phyloP scores from a whole-genome alignment of 345 rosid species.

The Salix arbutifolia region DNA sequence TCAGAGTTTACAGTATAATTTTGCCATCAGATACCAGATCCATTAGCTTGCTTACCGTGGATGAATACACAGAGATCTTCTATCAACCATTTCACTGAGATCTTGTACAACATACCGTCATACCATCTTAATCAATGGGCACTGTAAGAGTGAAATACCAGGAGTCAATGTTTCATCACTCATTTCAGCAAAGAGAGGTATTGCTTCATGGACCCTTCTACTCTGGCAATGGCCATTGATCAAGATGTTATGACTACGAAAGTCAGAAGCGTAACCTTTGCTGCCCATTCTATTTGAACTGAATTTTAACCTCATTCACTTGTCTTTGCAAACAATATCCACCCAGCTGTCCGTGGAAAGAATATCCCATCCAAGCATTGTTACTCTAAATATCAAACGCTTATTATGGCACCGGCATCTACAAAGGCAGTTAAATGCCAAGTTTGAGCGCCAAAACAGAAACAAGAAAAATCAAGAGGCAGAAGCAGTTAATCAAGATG shows the following conservation, averaged over 20 bases:
- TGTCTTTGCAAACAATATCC: too few relatives aligned
- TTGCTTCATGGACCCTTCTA: not conserved
- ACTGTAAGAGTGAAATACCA: not conserved
- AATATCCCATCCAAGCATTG: too few relatives aligned
- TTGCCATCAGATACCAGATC: not conserved
- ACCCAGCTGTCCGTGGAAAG: too few relatives aligned
- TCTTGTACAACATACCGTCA: not conserved
- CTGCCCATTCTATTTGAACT: not conserved
- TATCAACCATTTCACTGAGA: not conserved
- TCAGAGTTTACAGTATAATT: not conserved
- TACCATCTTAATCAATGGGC: not conserved
- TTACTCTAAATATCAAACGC: too few relatives aligned
- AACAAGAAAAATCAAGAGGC: too few relatives aligned
- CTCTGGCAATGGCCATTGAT: not conserved
- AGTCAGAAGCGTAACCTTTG: not conserved
- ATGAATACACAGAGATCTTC: not conserved
- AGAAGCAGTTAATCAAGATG: too few relatives aligned
- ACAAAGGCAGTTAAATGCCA: too few relatives aligned
- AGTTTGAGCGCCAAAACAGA: too few relatives aligned
- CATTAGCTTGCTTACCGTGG: not conserved
- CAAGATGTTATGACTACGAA: not conserved
- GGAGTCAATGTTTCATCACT: not conserved
- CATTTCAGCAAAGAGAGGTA: not conserved
- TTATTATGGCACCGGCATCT: too few relatives aligned
- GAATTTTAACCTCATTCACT: too few relatives aligned